Percentiles rank a stretch among this genome's conserved stretches.
phyloP scores from a whole-genome alignment of 2,329 filamentous ascomycete species.

The Alternaria consortialis region DNA sequence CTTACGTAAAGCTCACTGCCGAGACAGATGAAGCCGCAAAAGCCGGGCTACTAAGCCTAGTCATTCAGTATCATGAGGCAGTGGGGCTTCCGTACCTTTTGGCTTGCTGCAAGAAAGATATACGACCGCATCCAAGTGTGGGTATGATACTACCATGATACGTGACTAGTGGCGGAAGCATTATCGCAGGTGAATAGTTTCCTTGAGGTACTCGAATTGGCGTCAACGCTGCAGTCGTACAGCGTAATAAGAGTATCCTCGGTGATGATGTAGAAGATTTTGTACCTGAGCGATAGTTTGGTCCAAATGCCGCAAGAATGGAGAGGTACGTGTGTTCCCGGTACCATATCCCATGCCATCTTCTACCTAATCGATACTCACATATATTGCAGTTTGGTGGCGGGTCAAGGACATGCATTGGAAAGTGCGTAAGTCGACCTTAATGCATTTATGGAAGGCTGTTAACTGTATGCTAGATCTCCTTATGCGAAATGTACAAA shows the following conservation, averaged over 20 bases:
- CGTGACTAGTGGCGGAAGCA: constrained; percentile 68
- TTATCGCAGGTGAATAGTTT: constrained; percentile 69
- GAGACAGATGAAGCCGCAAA: constrained; percentile 68
- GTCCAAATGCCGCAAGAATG: constrained; percentile 66
- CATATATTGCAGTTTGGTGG: constrained; percentile 1
- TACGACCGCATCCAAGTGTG: constrained; percentile 76
- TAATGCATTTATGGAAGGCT: not conserved
- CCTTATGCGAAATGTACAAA: constrained; percentile 18
- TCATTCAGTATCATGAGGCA: constrained; percentile 62
- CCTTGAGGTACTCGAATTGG: constrained; percentile 76
- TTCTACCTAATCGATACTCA: not conserved
- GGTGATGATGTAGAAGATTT: constrained; percentile 71
- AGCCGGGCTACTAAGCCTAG: constrained; percentile 54
- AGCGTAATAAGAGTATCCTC: constrained; percentile 71
- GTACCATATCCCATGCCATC: not conserved
- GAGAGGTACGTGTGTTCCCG: constrained; percentile 56
- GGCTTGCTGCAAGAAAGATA: constrained; percentile 78
- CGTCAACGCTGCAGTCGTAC: constrained; percentile 76
- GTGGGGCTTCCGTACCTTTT: constrained; percentile 77
- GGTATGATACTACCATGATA: constrained; percentile 76
- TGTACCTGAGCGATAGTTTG: constrained; percentile 72
- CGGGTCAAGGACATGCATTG: constrained; percentile 4
- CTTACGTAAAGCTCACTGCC: constrained; percentile 62
- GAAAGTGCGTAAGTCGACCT: constrained; percentile 2
- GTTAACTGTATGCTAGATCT: not conserved